Conservation (phyloP, 164 flowering plant genomes). For the Taxillus chinensis region DNA sequence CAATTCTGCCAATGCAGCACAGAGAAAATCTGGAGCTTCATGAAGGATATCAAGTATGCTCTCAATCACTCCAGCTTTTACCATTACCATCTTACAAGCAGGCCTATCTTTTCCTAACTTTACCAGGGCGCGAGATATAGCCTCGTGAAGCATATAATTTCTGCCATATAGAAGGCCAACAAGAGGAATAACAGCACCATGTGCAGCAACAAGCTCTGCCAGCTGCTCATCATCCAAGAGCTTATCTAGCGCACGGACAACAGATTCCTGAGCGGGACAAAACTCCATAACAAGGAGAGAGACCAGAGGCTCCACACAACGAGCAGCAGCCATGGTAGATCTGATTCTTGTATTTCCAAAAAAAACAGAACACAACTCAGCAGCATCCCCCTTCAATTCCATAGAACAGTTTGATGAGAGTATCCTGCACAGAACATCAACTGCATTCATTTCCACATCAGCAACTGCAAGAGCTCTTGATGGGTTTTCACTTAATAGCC, state of each 20-base stretch:
- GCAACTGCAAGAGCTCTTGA: slow-evolving; percentile 85
- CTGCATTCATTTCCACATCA: slow-evolving; percentile 93
- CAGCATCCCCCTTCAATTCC: slow-evolving; percentile 93
- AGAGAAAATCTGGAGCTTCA: slow-evolving; percentile 95
- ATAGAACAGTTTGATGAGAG: slow-evolving; percentile 83
- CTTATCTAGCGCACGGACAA: slow-evolving; percentile 81
- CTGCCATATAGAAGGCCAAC: slow-evolving; percentile 85
- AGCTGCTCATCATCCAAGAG: slow-evolving; percentile 89
- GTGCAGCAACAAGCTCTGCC: slow-evolving; percentile 96
- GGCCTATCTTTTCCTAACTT: slow-evolving; percentile 97
- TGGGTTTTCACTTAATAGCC: slow-evolving; percentile 75
- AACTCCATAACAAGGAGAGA: slow-evolving; percentile 82
- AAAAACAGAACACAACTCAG: slow-evolving; percentile 83
- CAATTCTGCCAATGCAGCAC: slow-evolving; percentile 80
- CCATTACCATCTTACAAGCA: slow-evolving; percentile 96
- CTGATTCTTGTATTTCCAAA: slow-evolving; percentile 85
- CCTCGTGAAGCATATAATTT: slow-evolving; percentile 76
- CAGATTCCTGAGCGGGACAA: slow-evolving; percentile 80
- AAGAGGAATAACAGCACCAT: slow-evolving; percentile 92
- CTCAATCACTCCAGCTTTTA: slow-evolving; percentile 87
- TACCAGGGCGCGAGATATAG: slow-evolving; percentile 77
- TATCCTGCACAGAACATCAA: slow-evolving; percentile 84
- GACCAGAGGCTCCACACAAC: slow-evolving; percentile 94
- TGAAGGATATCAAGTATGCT: slow-evolving; percentile 74
- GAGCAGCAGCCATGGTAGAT: slow-evolving; percentile 83